Evolutionary conservation across 1,139 yeast species (phyloP), one percentile per base, ranked within the genome.

Genomic region (Sugiyamaella neomexicana): DNA sequence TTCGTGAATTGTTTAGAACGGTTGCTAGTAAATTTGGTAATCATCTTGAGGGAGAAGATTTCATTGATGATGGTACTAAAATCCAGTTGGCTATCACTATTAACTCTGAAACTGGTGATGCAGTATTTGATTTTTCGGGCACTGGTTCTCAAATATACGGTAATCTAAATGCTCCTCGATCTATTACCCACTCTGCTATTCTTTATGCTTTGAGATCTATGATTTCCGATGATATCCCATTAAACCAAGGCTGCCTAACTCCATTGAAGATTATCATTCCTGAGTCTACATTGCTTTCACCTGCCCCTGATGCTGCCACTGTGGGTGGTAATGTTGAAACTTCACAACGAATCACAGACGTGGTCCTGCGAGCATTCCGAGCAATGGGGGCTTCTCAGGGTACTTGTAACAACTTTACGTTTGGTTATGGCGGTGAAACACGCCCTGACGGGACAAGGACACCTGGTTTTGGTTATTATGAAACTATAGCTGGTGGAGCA

Each of bases 271-370:
- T 89, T 54, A 71, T 71, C 17, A 85, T 89, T 27, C 86, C 95
- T 38, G 80, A 80, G 50, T 86, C 86, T 0, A 80, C 89, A 1
- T 76, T 89, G 5, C 77, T 89, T 25, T 76, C 83, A 46, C 96
- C 96, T 2, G 77, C 85, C 1, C 77, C 76, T 40, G 89, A 85
- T 47, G 93, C 93, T 15, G 96, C 96, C 0, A 90, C 86, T 2
- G 95, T 87, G 8, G 96, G 95, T 29, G 95, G 95, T 6, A 89
- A 88, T 67, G 95, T 87, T n/a, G 86, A 86, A 68, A 88, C 96
- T 0, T 83, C 93, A 1, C 96, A 89, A 69, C 76, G 95, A 58
- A 82, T 89, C 42, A 86, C 89, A 1, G 96, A 88, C 69, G 90
- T 85, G 2, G 79, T 88, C 56, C 75, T 89, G 63, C 82, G 81